Conservation (phyloP, 192 early-diverging fungal genomes). For the Backusella australiensis region DNA sequence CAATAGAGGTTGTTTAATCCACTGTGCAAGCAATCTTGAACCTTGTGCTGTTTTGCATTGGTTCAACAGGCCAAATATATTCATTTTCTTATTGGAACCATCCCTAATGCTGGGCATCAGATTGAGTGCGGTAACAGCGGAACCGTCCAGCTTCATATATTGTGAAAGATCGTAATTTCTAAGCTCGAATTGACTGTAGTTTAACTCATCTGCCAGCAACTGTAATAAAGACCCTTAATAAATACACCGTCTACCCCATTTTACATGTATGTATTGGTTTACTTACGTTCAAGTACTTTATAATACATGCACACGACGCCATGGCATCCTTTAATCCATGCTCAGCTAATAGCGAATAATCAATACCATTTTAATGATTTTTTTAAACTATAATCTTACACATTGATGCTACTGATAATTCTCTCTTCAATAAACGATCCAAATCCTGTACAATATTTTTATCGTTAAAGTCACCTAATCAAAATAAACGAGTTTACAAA, state of each 20-base stretch:
- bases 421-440: conserved; percentile 69
- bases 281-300: conserved; percentile 65
- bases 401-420: conserved; percentile 60
- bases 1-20: conserved; percentile 90
- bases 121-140: conserved; percentile 86
- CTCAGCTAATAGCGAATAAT: conserved; percentile 48
- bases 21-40: conserved; percentile 79
- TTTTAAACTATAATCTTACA: conserved; percentile 40
- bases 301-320: conserved; percentile 61
- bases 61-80: conserved; percentile 82
- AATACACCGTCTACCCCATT: not conserved
- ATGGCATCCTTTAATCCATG: conserved; percentile 73
- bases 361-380: not conserved
- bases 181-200: conserved; percentile 76
- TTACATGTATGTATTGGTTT: not conserved
- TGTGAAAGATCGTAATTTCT: conserved; percentile 75
- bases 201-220: conserved; percentile 47
- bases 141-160: conserved; percentile 89
- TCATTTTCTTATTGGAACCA: conserved; percentile 55
- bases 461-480: conserved; percentile 59
- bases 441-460: conserved; percentile 88
- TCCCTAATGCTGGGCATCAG: conserved; percentile 76
- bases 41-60: conserved; percentile 90
- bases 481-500: not conserved
- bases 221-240: not conserved